Percentiles rank a stretch among this genome's conserved stretches.
Conservation (phyloP, 148 eudicot genomes). For the Arbutus unedo region DNA sequence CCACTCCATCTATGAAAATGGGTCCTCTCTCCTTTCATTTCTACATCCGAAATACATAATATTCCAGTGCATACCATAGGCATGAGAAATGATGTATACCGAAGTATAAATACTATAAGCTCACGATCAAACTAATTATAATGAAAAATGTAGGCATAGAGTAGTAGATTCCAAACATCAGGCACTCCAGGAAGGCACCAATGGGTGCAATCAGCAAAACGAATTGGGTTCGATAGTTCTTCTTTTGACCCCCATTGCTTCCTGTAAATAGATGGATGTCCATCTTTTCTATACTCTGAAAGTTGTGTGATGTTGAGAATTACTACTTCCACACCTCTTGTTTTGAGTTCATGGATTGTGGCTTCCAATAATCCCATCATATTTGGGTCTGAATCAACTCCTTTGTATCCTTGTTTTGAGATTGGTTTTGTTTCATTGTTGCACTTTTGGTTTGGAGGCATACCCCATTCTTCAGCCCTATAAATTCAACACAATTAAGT, state of each 20-base stretch:
- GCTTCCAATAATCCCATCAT: slow-evolving; percentile 31
- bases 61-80: too few species aligned
- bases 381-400: slow-evolving; percentile 40
- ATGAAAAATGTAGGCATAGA: slow-evolving; percentile 7
- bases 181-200: slow-evolving; percentile 22
- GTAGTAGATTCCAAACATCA: slow-evolving; percentile 19
- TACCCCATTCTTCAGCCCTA: slow-evolving; percentile 56
- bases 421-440: slow-evolving; percentile 47
- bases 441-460: slow-evolving; percentile 28
- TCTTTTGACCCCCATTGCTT: slow-evolving; percentile 20
- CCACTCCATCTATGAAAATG: too few species aligned
- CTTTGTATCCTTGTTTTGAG: slow-evolving; percentile 30
- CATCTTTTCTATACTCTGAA: slow-evolving; percentile 16
- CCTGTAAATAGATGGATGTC: slow-evolving; percentile 15
- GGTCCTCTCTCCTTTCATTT: too few species aligned
- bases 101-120: too few species aligned
- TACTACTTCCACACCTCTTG: slow-evolving; percentile 32
- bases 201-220: slow-evolving; percentile 10
- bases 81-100: too few species aligned
- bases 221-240: neutral
- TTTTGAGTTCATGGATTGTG: slow-evolving; percentile 20
- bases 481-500: neutral
- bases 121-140: neutral
- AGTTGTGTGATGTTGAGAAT: slow-evolving; percentile 19
- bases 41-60: too few species aligned